Base-by-base conservation (phyloP, 805 yeast genomes). In the Candida sithepensis region DNA sequence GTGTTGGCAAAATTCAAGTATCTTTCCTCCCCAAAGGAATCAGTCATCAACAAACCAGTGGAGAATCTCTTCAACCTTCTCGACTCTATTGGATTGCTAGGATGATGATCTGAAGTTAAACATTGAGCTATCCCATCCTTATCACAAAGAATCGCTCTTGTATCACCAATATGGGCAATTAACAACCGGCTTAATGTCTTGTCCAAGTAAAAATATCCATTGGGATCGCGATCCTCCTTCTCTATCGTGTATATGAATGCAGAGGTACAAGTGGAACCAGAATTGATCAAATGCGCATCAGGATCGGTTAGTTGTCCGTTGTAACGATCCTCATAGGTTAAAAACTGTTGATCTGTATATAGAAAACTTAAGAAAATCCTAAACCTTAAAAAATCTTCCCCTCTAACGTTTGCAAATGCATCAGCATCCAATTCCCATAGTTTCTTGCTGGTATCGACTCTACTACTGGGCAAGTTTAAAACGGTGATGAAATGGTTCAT, bases 111-210 rank as follows among this genome's bases (percentile, higher is more conserved):
- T 33, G 78, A 73, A 1, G 96, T 88, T 44, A 94, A 69, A 18
- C 88, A 73, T 55, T 84, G 91, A 1, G 96, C 96, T 37, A 78
- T 69, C 2, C 98, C 98, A 46, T 74, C 66, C 47, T 75, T 77
- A 65, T 91, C 98, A 53, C 94, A 86, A n/a, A 94, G 58, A 2
- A 94, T 75, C 5, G 95, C 89, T 52, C 87, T 78, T 2, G 97
- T 86, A 63, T 94, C 99, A 5, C 99, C 99, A 13, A 92, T 82
- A 61, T 94, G 99, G 1, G 95, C 91, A 18, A 91, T 79, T 0
- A 87, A 75, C 20, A 94, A 65, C 57, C 82, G 81, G 20, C 88
- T 73, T 12, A 85, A 69, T 3, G 86, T 83, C 8, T 74, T 71
- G n/a, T 82, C 78, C 51, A 83, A 81, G 68, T 91, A 84, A 64